phyloP scores from a whole-genome alignment of 306 rosid species.

The Clitoria ternatea region DNA sequence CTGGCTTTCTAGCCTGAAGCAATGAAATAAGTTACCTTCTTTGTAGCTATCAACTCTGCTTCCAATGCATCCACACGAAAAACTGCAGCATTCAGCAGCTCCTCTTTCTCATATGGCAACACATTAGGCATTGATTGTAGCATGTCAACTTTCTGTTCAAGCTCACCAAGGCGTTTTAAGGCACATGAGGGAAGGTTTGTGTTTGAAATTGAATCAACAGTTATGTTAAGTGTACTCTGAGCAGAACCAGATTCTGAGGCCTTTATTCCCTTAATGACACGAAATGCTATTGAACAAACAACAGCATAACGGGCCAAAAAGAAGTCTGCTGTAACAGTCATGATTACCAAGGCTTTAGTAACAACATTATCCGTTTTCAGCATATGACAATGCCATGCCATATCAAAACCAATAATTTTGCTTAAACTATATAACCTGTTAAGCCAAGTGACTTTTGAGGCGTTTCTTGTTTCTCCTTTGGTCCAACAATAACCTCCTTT shows the following conservation, averaged over 20 bases:
- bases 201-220: slow-evolving; percentile 30
- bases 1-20: neutral
- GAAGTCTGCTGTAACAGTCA: slow-evolving; percentile 40
- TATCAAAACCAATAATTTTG: neutral
- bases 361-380: neutral
- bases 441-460: slow-evolving; percentile 26
- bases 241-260: slow-evolving; percentile 26
- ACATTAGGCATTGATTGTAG: slow-evolving; percentile 56
- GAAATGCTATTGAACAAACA: slow-evolving; percentile 36
- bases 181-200: slow-evolving; percentile 43
- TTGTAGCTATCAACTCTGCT: slow-evolving; percentile 78
- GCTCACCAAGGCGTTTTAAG: slow-evolving; percentile 52
- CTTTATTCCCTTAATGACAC: slow-evolving; percentile 28
- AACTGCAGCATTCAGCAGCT: slow-evolving; percentile 75
- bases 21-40: slow-evolving; percentile 50
- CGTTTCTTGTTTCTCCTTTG: slow-evolving; percentile 32
- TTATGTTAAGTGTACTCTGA: neutral
- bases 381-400: slow-evolving; percentile 21
- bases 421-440: slow-evolving; percentile 40
- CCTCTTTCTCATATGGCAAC: slow-evolving; percentile 81
- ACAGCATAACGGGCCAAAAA: slow-evolving; percentile 42
- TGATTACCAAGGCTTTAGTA: slow-evolving; percentile 6
- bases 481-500: slow-evolving; percentile 55
- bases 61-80: slow-evolving; percentile 78
- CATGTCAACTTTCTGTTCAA: slow-evolving; percentile 63